Conservation (phyloP, 805 yeast species). For the Scheffersomyces stipitis region DNA sequence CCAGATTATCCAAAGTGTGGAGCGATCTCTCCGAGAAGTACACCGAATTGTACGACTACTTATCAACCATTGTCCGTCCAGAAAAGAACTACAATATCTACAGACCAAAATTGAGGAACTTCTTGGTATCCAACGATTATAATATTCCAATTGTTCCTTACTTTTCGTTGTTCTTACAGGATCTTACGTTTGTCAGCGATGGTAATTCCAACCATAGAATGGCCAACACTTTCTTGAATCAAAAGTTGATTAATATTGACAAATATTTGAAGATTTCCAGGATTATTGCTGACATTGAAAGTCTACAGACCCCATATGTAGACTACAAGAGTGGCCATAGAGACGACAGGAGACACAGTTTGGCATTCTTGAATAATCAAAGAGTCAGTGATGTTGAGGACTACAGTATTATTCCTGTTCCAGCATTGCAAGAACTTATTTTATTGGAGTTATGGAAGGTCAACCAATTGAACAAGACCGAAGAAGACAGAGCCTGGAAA, state of each 20-base stretch:
- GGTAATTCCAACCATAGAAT: conserved; percentile 72
- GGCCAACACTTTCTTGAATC: conserved; percentile 55
- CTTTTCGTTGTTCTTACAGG: conserved; percentile 71
- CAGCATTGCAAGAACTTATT: conserved; percentile 56
- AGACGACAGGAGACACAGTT: conserved; percentile 21
- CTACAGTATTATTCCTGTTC: conserved; percentile 39
- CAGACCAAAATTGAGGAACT: conserved; percentile 58
- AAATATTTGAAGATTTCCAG: conserved; percentile 68
- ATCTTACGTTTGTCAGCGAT: conserved; percentile 76
- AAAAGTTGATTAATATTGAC: conserved; percentile 68
- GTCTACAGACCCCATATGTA: conserved; percentile 61
- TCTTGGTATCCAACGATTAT: conserved; percentile 48
- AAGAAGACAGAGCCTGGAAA: conserved; percentile 72
- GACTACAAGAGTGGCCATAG: conserved; percentile 21
- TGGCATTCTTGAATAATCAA: conserved; percentile 15
- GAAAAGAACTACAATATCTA: conserved; percentile 71
- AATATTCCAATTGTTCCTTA: conserved; percentile 74
- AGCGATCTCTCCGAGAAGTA: conserved; percentile 57
- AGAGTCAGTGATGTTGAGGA: conserved; percentile 27
- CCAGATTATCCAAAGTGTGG: conserved; percentile 65
- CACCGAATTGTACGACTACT: conserved; percentile 58
- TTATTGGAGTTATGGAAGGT: conserved; percentile 72
- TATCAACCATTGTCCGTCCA: conserved; percentile 71
- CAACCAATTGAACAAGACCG: conserved; percentile 55
- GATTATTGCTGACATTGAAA: conserved; percentile 65